phyloP scores from a whole-genome alignment of 371 early-diverging fungal genomes.

The Mucor piriformis region DNA sequence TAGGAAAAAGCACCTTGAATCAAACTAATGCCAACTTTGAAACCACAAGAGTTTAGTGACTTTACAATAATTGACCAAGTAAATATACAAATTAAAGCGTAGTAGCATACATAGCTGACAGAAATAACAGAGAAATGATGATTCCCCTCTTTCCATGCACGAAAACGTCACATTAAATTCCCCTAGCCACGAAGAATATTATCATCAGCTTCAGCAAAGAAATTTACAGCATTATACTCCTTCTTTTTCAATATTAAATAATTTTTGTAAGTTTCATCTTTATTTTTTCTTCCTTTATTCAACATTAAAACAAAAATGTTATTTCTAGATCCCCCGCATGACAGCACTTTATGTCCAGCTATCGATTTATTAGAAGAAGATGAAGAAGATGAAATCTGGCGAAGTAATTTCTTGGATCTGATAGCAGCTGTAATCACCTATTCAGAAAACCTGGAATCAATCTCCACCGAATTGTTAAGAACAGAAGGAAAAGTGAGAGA shows the following conservation, averaged over 20 bases:
- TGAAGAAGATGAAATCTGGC: constrained; percentile 21
- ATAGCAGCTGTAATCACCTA: constrained; percentile 22
- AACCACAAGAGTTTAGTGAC: not conserved
- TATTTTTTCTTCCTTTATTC: not conserved
- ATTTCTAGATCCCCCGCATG: not conserved
- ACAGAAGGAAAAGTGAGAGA: constrained; percentile 28
- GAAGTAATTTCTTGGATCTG: constrained; percentile 18
- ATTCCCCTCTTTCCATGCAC: not conserved
- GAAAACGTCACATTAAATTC: constrained; percentile 3
- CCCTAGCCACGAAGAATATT: not conserved
- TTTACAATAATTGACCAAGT: not conserved
- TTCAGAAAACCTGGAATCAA: constrained; percentile 28
- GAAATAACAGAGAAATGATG: not conserved
- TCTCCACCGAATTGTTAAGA: constrained; percentile 29
- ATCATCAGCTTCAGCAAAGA: not conserved
- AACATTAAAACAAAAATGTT: not conserved
- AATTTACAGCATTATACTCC: not conserved
- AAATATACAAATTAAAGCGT: no score
- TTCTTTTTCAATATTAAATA: constrained; percentile 4
- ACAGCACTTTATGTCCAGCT: constrained; percentile 23
- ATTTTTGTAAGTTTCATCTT: constrained; percentile 1
- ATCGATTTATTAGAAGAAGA: constrained; percentile 16
- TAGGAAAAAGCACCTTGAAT: not conserved
- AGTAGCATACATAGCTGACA: not conserved
- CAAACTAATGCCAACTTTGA: not conserved